Base-by-base conservation (phyloP, 2,329 filamentous ascomycete species). In the Pseudogymnoascus sp. region DNA sequence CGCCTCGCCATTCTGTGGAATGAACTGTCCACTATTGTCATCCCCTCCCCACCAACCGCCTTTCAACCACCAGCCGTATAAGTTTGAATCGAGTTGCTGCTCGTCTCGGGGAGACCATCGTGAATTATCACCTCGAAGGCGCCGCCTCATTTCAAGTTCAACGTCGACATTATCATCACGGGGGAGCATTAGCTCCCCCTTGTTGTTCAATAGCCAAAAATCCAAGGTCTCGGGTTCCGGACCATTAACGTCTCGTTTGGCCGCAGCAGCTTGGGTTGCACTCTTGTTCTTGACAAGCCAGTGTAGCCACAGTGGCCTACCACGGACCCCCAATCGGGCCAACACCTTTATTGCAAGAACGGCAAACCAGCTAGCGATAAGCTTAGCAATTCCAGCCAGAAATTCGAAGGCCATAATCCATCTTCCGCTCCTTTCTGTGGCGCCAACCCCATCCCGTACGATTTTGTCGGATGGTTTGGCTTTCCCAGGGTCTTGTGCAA, bases 11-110 rank as follows among this genome's bases (percentile, higher is more conserved):
- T 79, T 74, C 6, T 75, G 70, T 0, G 87, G 87, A 34, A 79
- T 74, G 73, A 93, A 97, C 66, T 93, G 89, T 29, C 89, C 90
- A 71, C 90, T 96, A 4, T 81, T 80, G 73, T 97, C 93, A 34
- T 87, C 80, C 14, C 87, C 86, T 1, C 93, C 93, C 86, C 91
- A 97, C 78, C 90, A 90, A 6, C 90, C 91, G 18, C 91, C 91
- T 62, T 81, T 80, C 62, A 89, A 86, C 89, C 91, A 97, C 84
- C 93, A 95, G 31, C 80, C 80, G 73, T 97, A 97, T 1, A 97
- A 77, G 64, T 86, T 87, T 1, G 82, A 81, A 67, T 93, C 88
- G 2, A 97, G 78, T 40, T 84, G 83, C 29, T 83, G 82, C 69
- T 95, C 89, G 42, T 86, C 77, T 5, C 78, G 67, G 14, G 77